phyloP scores from a whole-genome alignment of 306 rosid species.

The Cicer judaicum region DNA sequence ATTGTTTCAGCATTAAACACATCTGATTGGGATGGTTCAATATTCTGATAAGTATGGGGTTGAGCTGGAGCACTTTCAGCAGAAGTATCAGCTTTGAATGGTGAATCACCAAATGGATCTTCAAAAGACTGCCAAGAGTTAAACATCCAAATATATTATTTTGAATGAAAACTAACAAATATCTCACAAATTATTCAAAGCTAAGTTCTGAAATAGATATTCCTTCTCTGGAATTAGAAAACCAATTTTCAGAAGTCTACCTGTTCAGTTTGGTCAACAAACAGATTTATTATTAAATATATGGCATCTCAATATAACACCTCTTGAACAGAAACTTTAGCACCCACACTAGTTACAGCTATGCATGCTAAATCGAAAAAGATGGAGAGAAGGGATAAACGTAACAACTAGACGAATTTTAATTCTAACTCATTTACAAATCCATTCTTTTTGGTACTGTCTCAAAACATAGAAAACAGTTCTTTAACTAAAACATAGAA shows the following conservation, averaged over 20 bases:
- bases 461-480: background rate
- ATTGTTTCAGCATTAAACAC: slow-evolving; percentile 51
- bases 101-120: slow-evolving; percentile 92
- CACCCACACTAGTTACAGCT: background rate
- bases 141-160: slow-evolving; percentile 36
- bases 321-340: slow-evolving; percentile 22
- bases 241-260: slow-evolving; percentile 21
- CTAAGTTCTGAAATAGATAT: slow-evolving; percentile 11
- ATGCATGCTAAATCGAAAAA: slow-evolving; percentile 26
- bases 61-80: slow-evolving; percentile 56
- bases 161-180: slow-evolving; percentile 23
- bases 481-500: slow-evolving; percentile 30
- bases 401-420: slow-evolving; percentile 12
- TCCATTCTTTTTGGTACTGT: slow-evolving; percentile 6
- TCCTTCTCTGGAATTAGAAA: slow-evolving; percentile 11
- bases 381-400: slow-evolving; percentile 7
- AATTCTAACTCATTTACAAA: slow-evolving; percentile 19
- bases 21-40: slow-evolving; percentile 53
- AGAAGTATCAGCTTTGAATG: slow-evolving; percentile 82
- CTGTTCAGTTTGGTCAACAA: slow-evolving; percentile 18
- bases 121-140: slow-evolving; percentile 65
- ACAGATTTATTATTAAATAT: slow-evolving; percentile 1
- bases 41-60: slow-evolving; percentile 53
- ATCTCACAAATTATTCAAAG: slow-evolving; percentile 25
- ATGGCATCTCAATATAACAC: background rate